Conservation (phyloP, 441 rosid genomes). For the Cnidoscolus chayamansa region DNA sequence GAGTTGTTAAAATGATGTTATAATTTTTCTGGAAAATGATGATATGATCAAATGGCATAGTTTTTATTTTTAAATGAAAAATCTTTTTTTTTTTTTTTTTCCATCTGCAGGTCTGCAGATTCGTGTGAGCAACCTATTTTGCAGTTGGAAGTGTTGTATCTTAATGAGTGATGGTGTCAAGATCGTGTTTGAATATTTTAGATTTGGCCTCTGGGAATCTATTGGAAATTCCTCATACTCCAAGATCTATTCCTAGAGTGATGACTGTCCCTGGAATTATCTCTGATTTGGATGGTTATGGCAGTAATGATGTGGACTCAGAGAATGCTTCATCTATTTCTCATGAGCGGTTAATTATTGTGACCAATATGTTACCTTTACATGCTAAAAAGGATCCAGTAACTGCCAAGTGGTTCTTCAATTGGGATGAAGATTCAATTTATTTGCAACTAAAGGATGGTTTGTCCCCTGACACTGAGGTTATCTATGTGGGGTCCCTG, state of each 20-base stretch:
- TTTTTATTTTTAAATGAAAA: not conserved
- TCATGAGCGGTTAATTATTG: slow-evolving; percentile 64
- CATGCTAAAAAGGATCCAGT: slow-evolving; percentile 54
- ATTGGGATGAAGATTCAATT: slow-evolving; percentile 61
- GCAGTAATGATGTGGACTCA: slow-evolving; percentile 53
- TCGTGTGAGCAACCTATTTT: not conserved
- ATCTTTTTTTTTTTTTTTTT: no score
- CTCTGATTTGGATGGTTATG: slow-evolving; percentile 61
- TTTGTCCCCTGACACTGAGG: slow-evolving; percentile 64
- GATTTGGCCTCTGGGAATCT: slow-evolving; percentile 64
- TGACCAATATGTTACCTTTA: slow-evolving; percentile 78
- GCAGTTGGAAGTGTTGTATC: slow-evolving; percentile 16
- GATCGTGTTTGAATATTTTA: slow-evolving; percentile 55
- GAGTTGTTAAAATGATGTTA: not conserved
- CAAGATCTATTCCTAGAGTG: slow-evolving; percentile 72
- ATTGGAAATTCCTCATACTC: slow-evolving; percentile 66
- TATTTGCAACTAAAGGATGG: slow-evolving; percentile 67
- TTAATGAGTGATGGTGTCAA: slow-evolving; percentile 58
- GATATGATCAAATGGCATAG: not conserved
- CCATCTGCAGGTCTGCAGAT: slow-evolving; percentile 4
- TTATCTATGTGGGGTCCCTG: slow-evolving; percentile 76
- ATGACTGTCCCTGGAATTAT: slow-evolving; percentile 83
- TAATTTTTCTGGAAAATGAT: not conserved
- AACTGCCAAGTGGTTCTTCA: slow-evolving; percentile 60
- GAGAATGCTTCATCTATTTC: slow-evolving; percentile 44